Percentiles rank a stretch among this genome's conserved stretches.
Conservation (phyloP, 148 eudicot species). For the Chenopodium suecicum region DNA sequence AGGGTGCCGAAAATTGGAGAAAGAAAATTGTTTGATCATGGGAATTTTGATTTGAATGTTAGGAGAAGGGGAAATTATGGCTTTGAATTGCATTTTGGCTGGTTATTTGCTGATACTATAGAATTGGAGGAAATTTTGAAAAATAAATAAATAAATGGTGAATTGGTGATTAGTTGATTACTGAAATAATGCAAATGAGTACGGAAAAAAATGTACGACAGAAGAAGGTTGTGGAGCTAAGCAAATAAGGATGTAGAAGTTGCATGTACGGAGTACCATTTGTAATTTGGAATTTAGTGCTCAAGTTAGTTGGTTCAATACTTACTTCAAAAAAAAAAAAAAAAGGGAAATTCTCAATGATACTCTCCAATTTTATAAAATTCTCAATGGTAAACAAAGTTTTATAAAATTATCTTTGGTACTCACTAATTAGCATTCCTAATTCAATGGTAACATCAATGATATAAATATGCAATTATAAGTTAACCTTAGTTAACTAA, state of each 20-base stretch:
- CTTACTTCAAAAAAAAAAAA: too few relatives aligned
- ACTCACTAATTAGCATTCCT: too few relatives aligned
- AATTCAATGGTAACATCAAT: too few relatives aligned
- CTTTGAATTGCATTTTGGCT: conserved; percentile 24
- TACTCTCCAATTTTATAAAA: too few relatives aligned
- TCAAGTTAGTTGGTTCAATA: too few relatives aligned
- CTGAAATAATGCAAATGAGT: neutral
- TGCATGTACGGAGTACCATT: neutral
- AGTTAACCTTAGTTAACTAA: too few relatives aligned
- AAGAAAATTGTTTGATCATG: neutral
- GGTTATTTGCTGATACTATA: neutral
- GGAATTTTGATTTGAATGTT: conserved; percentile 2
- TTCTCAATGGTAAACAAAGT: too few relatives aligned
- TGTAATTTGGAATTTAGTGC: too few relatives aligned
- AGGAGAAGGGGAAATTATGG: conserved; percentile 5
- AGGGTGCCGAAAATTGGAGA: neutral
- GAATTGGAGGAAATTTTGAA: too few relatives aligned
- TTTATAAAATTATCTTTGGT: too few relatives aligned
- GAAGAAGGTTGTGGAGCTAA: neutral
- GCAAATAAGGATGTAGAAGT: neutral
- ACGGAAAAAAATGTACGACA: neutral
- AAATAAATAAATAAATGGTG: neutral
- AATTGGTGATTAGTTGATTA: neutral
- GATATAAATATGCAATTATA: too few relatives aligned
- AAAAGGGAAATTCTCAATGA: too few relatives aligned